phyloP scores from a whole-genome alignment of 2,329 filamentous ascomycete species.

The Fusarium citri region DNA sequence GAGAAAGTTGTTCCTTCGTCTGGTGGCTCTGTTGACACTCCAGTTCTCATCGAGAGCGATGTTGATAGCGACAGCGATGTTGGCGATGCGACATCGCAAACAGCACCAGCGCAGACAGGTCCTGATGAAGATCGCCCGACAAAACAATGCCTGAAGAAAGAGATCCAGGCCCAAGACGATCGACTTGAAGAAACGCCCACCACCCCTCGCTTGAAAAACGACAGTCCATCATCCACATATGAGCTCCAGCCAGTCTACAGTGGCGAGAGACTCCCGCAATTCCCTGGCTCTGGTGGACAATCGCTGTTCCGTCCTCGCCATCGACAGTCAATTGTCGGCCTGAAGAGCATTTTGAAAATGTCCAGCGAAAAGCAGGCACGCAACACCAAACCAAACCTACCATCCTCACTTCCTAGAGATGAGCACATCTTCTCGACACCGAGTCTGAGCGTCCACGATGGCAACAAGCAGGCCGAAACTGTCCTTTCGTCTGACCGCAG shows the following conservation, averaged over 20 bases:
- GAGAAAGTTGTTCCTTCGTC: conserved; percentile 30
- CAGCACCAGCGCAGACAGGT: neutral
- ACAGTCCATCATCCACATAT: conserved; percentile 8
- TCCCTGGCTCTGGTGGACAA: conserved; percentile 5
- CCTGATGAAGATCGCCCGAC: neutral
- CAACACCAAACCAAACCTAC: neutral
- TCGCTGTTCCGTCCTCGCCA: conserved; percentile 36
- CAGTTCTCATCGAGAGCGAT: neutral
- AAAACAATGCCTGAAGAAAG: conserved; percentile 13
- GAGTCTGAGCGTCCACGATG: conserved; percentile 27
- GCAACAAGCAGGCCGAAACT: conserved; percentile 28
- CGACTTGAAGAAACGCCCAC: neutral
- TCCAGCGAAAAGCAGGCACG: neutral
- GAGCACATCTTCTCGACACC: conserved; percentile 23
- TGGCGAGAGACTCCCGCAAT: conserved; percentile 16
- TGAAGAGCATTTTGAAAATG: conserved; percentile 40
- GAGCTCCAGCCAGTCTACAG: conserved; percentile 35
- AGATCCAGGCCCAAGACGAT: neutral
- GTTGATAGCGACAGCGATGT: conserved; percentile 3
- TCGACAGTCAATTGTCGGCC: conserved; percentile 26
- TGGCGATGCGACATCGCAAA: conserved; percentile 5
- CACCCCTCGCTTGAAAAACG: neutral
- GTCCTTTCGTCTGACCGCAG: conserved; percentile 11
- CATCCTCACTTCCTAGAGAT: conserved; percentile 15
- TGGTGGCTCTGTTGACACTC: neutral